Evolutionary conservation across 208 protist species (phyloP).

Genomic region (Acanthamoeba royreba): DNA sequence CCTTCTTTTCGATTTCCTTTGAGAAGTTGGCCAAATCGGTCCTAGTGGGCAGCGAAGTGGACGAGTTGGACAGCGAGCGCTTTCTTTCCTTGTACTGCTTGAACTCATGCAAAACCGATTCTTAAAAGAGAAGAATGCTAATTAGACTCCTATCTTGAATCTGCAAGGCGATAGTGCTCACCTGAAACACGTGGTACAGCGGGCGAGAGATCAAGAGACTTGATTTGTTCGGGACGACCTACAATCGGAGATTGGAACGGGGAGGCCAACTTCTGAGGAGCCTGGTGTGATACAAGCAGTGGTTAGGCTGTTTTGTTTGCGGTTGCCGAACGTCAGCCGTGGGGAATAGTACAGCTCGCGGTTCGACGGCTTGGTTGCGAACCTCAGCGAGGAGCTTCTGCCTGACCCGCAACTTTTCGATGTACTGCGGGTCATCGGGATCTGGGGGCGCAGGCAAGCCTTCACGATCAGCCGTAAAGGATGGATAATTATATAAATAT

Average conservation of each 20-base stretch:
- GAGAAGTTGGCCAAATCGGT: not conserved
- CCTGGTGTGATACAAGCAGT: no score
- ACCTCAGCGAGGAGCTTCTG: not conserved
- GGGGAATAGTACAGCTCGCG: not conserved
- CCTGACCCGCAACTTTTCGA: not conserved
- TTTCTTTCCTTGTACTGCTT: not conserved
- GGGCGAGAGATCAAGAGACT: not conserved
- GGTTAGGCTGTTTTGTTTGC: no score
- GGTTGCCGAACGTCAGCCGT: no score
- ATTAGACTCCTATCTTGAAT: no score
- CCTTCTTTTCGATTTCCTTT: conserved; percentile 21
- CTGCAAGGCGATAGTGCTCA: no score
- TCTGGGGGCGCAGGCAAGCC: not conserved
- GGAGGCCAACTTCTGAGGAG: not conserved
- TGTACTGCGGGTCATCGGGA: not conserved
- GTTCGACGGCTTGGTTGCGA: not conserved
- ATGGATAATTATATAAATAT: not conserved
- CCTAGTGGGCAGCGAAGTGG: not conserved
- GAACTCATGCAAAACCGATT: not conserved
- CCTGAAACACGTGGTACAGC: not conserved
- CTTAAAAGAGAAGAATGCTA: not conserved
- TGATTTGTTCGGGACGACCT: not conserved
- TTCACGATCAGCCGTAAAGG: not conserved
- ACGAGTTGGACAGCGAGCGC: not conserved
- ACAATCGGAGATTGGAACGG: not conserved